Evolutionary conservation across 2,329 filamentous ascomycete genomes (phyloP), one percentile per base, ranked within the genome.

Genomic region (Talaromyces sp.): DNA sequence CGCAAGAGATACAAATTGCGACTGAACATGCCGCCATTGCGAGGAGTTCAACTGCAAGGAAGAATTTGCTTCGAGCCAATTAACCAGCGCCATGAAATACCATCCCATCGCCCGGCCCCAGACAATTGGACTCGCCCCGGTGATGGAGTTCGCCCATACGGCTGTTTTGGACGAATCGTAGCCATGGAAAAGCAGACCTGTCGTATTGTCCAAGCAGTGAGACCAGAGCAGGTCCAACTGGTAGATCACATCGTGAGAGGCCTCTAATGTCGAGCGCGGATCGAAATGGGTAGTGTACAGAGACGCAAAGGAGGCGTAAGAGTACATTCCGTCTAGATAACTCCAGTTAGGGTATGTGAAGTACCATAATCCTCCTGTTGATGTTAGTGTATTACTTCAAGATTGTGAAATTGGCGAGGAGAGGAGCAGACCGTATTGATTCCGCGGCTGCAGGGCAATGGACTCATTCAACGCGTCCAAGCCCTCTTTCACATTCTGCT

Each of bases 61-160:
- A n/a, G 79, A 79, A 65, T 82, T 79, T 3, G 80, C 73, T 35
- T 85, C 80, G 45, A 85, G 74, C 0, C 82, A 77, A 61, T 87
- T 83, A 1, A 85, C 76, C 9, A 86, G 70, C 0, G 80, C 82
- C 72, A 84, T 80, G 11, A 82, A 73, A 68, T 85, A 86, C 85
- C 85, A 87, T 1, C 83, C 85, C 1, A 85, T 70, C 3, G 82
- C 78, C 2, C 85, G 73, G n/a, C 78, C 79, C 85, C 85, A 87
- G 19, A 86, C 81, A 3, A 82, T 72, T 0, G 83, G 84, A 47
- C 81, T 82, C 0, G 81, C 83, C 1, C 85, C 85, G 0, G 81
- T 86, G 2, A 70, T 64, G 0, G 77, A 73, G 61, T 85, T 77
- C 0, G 85, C 84, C 85, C 85, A 87, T 0, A 79, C 70, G 4